Evolutionary conservation across 257 asterid species (phyloP).

Genomic region (Fraxinus quadrangulata): DNA sequence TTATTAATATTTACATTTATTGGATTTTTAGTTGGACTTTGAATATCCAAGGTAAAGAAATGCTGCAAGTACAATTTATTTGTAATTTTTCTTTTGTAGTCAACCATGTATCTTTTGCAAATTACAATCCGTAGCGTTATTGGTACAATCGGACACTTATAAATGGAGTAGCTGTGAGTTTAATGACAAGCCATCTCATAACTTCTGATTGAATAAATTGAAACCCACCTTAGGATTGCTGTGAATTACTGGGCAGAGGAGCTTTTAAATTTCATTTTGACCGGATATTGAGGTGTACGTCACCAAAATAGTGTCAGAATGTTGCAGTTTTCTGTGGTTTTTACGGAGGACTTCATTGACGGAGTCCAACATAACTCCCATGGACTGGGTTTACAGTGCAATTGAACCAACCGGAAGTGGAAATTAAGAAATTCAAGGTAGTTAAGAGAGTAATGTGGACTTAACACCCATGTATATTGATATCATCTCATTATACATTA

Average conservation of each 20-base stretch:
- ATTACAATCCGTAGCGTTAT: background rate
- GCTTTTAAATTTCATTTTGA: conserved; percentile 1
- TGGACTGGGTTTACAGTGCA: background rate
- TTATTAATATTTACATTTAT: background rate
- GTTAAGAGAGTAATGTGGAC: background rate
- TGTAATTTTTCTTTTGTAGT: background rate
- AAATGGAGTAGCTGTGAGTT: background rate
- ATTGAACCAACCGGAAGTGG: background rate
- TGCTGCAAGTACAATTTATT: background rate
- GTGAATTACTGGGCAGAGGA: background rate
- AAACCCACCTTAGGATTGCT: background rate
- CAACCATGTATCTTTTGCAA: background rate
- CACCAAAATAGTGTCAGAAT: background rate
- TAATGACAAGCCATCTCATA: background rate
- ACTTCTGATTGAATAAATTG: background rate
- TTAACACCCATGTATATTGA: background rate
- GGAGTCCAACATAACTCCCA: background rate
- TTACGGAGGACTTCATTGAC: background rate
- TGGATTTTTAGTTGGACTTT: background rate
- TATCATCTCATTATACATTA: background rate
- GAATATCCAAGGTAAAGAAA: background rate
- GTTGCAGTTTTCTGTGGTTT: background rate
- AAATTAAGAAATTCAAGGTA: background rate
- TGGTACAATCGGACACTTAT: background rate
- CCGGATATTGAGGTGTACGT: background rate